Evolutionary conservation across 2,329 filamentous ascomycete genomes (phyloP), one percentile per base, ranked within the genome.

Genomic region (Tricladium varicosporioides): DNA sequence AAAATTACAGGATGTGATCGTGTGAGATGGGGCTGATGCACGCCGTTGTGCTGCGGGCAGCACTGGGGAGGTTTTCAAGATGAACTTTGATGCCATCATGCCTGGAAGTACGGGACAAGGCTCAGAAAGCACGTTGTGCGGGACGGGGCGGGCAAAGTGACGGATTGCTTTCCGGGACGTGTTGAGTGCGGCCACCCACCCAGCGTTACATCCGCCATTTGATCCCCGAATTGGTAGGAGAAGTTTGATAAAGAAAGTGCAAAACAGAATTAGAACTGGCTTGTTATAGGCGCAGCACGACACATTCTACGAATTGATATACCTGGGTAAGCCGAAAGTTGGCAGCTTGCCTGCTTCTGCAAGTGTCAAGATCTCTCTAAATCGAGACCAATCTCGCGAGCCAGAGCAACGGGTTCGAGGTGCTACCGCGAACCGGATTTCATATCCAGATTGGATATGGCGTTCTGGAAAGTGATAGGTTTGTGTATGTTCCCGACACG

Each of bases 401-500:
- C 22, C 22, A 27, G 22, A 27, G 22, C 22, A 27, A 7, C 22
- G 22, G 22, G 22, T 3, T 27, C 22, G 22, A 7, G 22, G 22
- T 27, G 22, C 7, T 27, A 27, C 22, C 22, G 22, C 22, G 22
- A 27, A 27, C 22, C 22, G 22, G 22, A 27, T 27, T 27, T 27
- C 22, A 27, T 7, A 27, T 27, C 22, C 7, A 27, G 22, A 27
- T 27, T 27, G 22, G 22, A 27, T 7, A 27, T 27, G 22, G 22
- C 22, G 22, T 27, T 27, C 22, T 27, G 22, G 31, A 36, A 50
- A 50, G 14, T 50, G 48, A 50, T 16, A 42, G 32, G 48, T 50
- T 50, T 50, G 48, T 50, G 32, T 40, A 42, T 33, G 16, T 13
- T 50, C 48, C 48, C 48, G 48, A 50, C 2, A 50, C 19, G 48